Evolutionary conservation across 257 asterid genomes (phyloP).

Genomic region (Ligustrum vulgare): DNA sequence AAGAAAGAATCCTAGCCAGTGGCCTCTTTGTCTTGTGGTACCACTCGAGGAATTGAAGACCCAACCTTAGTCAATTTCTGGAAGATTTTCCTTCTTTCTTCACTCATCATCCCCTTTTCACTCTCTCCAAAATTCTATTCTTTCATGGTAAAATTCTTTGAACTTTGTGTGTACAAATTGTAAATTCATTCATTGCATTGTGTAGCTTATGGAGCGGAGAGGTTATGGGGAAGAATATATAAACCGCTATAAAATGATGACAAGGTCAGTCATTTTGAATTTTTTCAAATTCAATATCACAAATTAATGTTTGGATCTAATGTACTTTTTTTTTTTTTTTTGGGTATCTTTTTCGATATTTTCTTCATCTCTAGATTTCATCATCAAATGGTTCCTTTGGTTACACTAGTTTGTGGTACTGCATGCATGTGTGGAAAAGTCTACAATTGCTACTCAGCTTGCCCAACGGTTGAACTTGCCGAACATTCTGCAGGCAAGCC

Average conservation of each 20-base stretch:
- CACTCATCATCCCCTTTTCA: background rate
- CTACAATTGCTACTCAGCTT: constrained; percentile 96
- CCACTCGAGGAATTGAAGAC: background rate
- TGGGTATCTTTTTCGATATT: constrained; percentile 19
- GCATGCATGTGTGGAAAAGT: constrained; percentile 98
- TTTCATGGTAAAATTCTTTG: background rate
- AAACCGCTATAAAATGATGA: constrained; percentile 96
- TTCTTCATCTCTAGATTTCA: constrained; percentile 65
- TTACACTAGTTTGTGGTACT: constrained; percentile 99
- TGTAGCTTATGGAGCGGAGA: constrained; percentile 95
- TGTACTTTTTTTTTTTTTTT: constrained; percentile 13
- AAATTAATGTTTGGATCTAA: constrained; percentile 10
- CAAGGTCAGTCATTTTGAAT: constrained; percentile 53
- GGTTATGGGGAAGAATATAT: constrained; percentile 95
- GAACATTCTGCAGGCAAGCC: constrained; percentile 82
- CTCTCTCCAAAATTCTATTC: background rate
- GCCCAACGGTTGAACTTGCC: constrained; percentile 97
- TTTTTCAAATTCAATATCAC: constrained; percentile 10
- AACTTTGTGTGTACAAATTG: background rate
- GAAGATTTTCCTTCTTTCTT: background rate
- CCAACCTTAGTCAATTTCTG: background rate
- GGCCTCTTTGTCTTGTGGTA: background rate
- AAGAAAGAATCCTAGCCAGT: background rate
- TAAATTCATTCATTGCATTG: constrained; percentile 17
- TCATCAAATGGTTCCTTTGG: constrained; percentile 95